Evolutionary conservation across 179 eudicot genomes (phyloP).

Genomic region (Dionaea muscipula): DNA sequence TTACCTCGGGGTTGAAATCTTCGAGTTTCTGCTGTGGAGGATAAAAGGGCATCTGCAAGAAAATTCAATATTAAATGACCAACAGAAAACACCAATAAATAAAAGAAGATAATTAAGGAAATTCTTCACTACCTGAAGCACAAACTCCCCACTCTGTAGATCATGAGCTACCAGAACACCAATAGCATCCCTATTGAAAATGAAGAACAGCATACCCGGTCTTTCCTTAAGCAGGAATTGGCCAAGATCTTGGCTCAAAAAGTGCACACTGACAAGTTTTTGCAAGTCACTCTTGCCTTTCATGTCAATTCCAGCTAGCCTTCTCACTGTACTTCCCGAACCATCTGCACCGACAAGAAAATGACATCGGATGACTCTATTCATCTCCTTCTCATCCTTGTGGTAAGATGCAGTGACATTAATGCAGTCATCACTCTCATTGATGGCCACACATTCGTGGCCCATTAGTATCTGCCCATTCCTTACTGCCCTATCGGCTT

Average conservation of each 20-base stretch:
- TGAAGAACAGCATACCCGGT: constrained; percentile 89
- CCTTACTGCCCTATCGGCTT: constrained; percentile 15
- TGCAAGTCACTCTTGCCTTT: constrained; percentile 73
- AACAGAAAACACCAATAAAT: not conserved
- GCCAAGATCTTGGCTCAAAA: constrained; percentile 57
- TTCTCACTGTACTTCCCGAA: constrained; percentile 72
- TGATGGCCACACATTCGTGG: constrained; percentile 54
- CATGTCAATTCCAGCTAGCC: constrained; percentile 54
- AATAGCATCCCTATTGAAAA: constrained; percentile 81
- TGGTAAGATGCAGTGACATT: constrained; percentile 44
- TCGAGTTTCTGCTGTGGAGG: constrained; percentile 88
- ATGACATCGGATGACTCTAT: constrained; percentile 47
- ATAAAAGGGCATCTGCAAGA: constrained; percentile 66
- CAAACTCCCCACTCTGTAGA: constrained; percentile 82
- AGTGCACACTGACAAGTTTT: constrained; percentile 81
- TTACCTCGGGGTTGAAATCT: constrained; percentile 66
- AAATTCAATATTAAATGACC: not conserved
- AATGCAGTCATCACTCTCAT: constrained; percentile 31
- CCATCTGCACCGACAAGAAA: constrained; percentile 83
- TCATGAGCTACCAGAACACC: constrained; percentile 98
- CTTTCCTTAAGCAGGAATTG: constrained; percentile 58
- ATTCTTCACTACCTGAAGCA: constrained; percentile 51
- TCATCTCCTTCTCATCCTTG: constrained; percentile 32
- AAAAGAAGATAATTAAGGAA: not conserved
- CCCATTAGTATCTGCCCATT: constrained; percentile 68